Percentiles rank a stretch among this genome's conserved stretches.
These are phyloP conservation scores for Punica granatum DNA, from an alignment of 345 rosid species.

Conservation along the genomic window DNA sequence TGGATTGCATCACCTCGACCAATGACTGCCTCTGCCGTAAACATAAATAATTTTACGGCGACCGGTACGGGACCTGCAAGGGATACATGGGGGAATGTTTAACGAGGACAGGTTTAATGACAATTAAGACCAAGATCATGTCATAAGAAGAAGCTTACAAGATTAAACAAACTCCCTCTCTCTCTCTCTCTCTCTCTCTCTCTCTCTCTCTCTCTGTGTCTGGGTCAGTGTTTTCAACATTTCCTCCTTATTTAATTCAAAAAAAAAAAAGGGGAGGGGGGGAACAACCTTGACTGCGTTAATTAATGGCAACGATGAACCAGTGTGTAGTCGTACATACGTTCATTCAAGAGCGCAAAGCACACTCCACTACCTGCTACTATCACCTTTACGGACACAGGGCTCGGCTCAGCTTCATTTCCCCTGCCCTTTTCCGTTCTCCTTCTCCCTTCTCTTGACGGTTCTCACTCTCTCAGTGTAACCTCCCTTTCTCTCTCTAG, in stretches of 20 bases:
- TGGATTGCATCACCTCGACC: too few species aligned
- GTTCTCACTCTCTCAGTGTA: too few species aligned
- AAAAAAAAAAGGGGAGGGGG: not conserved
- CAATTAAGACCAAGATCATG: not conserved
- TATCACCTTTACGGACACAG: not conserved
- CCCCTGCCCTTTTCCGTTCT: not conserved
- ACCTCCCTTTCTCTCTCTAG: slow-evolving; percentile 1
- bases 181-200: not conserved
- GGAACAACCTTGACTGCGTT: not conserved
- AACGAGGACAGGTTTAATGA: not conserved
- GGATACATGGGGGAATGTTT: not conserved
- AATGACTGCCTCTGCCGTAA: too few species aligned
- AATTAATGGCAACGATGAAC: not conserved
- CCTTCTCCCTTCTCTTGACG: not conserved
- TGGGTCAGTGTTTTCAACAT: not conserved
- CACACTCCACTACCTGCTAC: slow-evolving; percentile 3
- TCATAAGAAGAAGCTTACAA: not conserved
- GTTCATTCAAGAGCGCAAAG: not conserved
- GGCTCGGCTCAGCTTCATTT: not conserved
- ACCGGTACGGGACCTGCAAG: not conserved
- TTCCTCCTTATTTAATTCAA: not conserved
- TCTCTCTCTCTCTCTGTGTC: not conserved
- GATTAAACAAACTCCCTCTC: not conserved
- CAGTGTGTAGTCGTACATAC: not conserved
- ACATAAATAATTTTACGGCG: too few species aligned